These are phyloP conservation scores for Coemansia sp. DNA, from an alignment of 192 early-diverging fungal species.

Conservation along the genomic window DNA sequence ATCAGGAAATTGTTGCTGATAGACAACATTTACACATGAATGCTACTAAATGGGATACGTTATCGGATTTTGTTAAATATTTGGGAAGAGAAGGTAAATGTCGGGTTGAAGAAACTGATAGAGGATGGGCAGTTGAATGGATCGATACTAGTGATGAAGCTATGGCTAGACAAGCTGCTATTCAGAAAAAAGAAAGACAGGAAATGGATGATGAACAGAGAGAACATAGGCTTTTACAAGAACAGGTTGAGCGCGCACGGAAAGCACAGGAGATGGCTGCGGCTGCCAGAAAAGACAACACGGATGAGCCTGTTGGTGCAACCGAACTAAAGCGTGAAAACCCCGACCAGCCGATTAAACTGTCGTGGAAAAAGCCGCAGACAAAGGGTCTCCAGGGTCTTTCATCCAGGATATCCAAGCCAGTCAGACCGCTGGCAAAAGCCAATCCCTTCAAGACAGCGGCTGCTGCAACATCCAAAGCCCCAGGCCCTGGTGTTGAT, in stretches of 20 bases:
- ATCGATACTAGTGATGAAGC: conserved; percentile 89
- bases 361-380: background rate
- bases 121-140: conserved; percentile 88
- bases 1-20: conserved; percentile 95
- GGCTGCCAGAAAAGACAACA: background rate
- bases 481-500: too few relatives aligned
- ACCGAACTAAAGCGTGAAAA: conserved; percentile 25
- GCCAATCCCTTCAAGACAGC: conserved; percentile 33
- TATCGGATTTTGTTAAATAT: conserved; percentile 84
- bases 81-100: conserved; percentile 81
- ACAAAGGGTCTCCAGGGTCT: background rate
- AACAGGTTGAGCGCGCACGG: conserved; percentile 80
- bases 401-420: conserved; percentile 2
- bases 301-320: background rate
- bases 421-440: conserved; percentile 9
- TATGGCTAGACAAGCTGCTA: conserved; percentile 69
- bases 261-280: conserved; percentile 20
- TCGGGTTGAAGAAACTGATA: conserved; percentile 84
- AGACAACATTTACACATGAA: conserved; percentile 96
- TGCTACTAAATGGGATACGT: conserved; percentile 85
- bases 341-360: background rate
- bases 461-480: too few relatives aligned
- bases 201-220: conserved; percentile 86
- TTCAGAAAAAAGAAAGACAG: conserved; percentile 72
- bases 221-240: conserved; percentile 67